Evolutionary conservation across 306 rosid genomes (phyloP).

Genomic region (Dryas alaskensis): DNA sequence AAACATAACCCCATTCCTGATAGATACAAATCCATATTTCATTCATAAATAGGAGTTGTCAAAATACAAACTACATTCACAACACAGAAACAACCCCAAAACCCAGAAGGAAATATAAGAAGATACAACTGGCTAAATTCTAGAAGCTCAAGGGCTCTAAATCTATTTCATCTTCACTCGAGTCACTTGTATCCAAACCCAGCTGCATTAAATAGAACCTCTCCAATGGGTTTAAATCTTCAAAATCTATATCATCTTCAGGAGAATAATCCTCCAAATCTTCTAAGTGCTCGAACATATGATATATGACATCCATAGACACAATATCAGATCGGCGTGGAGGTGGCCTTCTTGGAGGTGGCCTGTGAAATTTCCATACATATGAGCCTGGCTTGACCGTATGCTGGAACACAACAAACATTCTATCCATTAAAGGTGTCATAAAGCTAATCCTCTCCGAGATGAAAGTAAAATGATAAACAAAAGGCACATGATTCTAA

Average conservation of each 20-base stretch:
- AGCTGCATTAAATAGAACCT: constrained; percentile 32
- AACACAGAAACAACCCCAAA: constrained; percentile 21
- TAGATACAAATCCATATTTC: constrained; percentile 8
- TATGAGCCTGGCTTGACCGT: constrained; percentile 52
- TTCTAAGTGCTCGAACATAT: constrained; percentile 35
- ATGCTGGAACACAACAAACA: constrained; percentile 65
- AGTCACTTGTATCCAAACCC: constrained; percentile 33
- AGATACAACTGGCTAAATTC: constrained; percentile 17
- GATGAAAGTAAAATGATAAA: constrained; percentile 33
- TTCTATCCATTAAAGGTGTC: constrained; percentile 51
- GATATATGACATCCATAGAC: constrained; percentile 30
- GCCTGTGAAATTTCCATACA: constrained; percentile 47
- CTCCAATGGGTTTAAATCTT: constrained; percentile 29
- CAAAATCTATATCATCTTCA: constrained; percentile 38
- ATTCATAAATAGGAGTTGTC: constrained; percentile 17
- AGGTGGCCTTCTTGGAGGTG: constrained; percentile 47
- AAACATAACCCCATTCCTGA: neutral
- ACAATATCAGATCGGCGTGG: constrained; percentile 31
- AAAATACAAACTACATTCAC: constrained; percentile 20
- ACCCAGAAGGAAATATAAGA: neutral
- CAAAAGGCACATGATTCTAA: constrained; percentile 30
- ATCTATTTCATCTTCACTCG: constrained; percentile 42
- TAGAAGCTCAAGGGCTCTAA: constrained; percentile 26
- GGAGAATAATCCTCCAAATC: constrained; percentile 27
- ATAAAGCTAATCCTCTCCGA: constrained; percentile 38